Base-by-base conservation (phyloP, 2,329 filamentous ascomycete genomes). In the Zymoseptoria crescenta region DNA sequence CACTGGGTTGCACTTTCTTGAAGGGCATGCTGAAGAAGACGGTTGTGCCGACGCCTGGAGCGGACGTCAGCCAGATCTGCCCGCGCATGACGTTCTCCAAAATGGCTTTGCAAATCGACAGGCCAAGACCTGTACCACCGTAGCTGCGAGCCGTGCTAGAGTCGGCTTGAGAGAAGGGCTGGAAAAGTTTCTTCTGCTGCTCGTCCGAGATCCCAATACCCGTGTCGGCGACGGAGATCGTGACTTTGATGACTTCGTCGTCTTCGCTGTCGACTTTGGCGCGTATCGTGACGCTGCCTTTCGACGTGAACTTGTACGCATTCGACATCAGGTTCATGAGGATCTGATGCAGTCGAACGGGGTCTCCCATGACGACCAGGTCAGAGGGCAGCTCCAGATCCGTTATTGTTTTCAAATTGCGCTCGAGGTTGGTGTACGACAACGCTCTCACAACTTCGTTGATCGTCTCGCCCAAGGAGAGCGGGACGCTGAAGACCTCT, bases 91-190 rank as follows among this genome's bases (percentile, higher is more conserved):
- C 92, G 20, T 89, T 90, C 75, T 96, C 89, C 62, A 96, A 91
- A 50, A 96, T 85, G 0, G 89, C 92, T 74, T 96, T 96, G 81
- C 92, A 96, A 64, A 96, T 96, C 69, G 89, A 95, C 50, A 96
- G 80, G 1, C 92, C 92, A 2, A 96, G 84, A 24, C 92, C 92
- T 65, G 91, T 96, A 50, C 92, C 92, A 49, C 92, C 92, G 67
- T 96, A 96, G 70, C 91, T 94, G 56, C 92, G 82, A 56, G 91
- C 91, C 2, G 91, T 96, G 66, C 89, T 94, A 53, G 87, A 88
- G 74, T 96, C 92, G 1, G 93, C 92, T 74, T 96, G 92, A 57
- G 89, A 93, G 70, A 96, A 96, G 0, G 92, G 92, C 67, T 91
- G 84, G 81, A 96, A 96, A 1, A 96, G 81, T 62, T 94, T 94